phyloP scores from a whole-genome alignment of 352 stramenopile genomes.

The Globisporangium nagaii region DNA sequence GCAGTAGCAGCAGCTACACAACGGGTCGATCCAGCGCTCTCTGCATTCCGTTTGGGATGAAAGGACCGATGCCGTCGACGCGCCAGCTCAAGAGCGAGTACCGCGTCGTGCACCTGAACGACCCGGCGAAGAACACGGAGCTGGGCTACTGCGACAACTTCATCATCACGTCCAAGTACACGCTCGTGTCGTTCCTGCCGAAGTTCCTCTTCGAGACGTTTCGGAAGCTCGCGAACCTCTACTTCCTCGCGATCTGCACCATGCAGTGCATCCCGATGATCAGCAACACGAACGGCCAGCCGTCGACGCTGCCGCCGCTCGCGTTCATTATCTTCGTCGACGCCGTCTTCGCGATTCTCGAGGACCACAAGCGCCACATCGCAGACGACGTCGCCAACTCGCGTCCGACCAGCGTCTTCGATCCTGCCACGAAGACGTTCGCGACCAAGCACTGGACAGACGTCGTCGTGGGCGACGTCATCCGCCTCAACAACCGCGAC shows the following conservation, averaged over 20 bases:
- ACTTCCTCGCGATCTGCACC: slow-evolving; percentile 90
- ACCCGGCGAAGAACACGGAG: slow-evolving; percentile 43
- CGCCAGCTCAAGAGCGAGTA: slow-evolving; percentile 22
- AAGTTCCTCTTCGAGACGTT: slow-evolving; percentile 91
- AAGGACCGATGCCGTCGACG: not conserved
- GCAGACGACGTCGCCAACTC: slow-evolving; percentile 84
- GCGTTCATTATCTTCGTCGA: slow-evolving; percentile 90
- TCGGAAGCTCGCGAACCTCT: slow-evolving; percentile 90
- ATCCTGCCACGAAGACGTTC: slow-evolving; percentile 40
- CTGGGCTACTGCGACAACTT: slow-evolving; percentile 83
- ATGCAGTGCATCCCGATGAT: slow-evolving; percentile 86
- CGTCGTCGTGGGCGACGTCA: slow-evolving; percentile 81
- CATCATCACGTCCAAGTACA: slow-evolving; percentile 92
- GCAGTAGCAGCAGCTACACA: no score
- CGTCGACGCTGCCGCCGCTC: slow-evolving; percentile 84
- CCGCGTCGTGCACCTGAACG: slow-evolving; percentile 58
- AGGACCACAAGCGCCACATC: slow-evolving; percentile 84
- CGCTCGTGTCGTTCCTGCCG: slow-evolving; percentile 78
- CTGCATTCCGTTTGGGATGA: no score
- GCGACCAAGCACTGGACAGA: slow-evolving; percentile 62
- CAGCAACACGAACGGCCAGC: slow-evolving; percentile 86
- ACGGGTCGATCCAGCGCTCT: no score
- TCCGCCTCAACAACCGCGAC: slow-evolving; percentile 78
- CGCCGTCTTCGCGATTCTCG: slow-evolving; percentile 80
- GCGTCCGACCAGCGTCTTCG: slow-evolving; percentile 53